Percentiles rank a stretch among this genome's conserved stretches.
Conservation (phyloP, 2,329 filamentous ascomycete species). For the Penicillium corylophilum region DNA sequence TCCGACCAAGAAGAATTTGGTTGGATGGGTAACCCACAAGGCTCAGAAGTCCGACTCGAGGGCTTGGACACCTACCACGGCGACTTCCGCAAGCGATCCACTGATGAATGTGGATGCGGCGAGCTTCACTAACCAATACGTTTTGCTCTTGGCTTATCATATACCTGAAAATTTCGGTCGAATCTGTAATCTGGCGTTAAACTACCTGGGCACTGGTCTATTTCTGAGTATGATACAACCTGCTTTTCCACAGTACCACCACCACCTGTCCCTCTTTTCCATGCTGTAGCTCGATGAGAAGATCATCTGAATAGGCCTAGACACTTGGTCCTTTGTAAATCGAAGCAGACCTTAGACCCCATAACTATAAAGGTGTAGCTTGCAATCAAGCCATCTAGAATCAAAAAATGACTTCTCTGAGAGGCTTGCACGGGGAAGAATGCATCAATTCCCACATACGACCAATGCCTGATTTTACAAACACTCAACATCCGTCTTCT, state of each 20-base stretch:
- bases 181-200: background rate
- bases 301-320: too few relatives aligned
- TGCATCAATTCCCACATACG: too few relatives aligned
- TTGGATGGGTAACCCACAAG: conserved; percentile 45
- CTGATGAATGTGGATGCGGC: conserved; percentile 33
- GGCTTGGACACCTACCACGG: conserved; percentile 47
- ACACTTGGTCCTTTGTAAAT: too few relatives aligned
- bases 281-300: too few relatives aligned
- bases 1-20: conserved; percentile 19
- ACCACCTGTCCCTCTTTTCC: too few relatives aligned
- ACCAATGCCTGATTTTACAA: too few relatives aligned
- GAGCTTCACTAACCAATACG: conserved; percentile 17
- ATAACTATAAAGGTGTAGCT: too few relatives aligned
- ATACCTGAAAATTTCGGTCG: background rate
- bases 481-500: too few relatives aligned
- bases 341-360: too few relatives aligned
- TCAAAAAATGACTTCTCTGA: too few relatives aligned
- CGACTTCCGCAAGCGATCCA: conserved; percentile 42
- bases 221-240: background rate
- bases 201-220: background rate
- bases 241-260: background rate
- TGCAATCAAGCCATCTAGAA: too few relatives aligned
- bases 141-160: background rate
- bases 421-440: too few relatives aligned
- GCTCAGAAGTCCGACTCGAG: conserved; percentile 38